A percentile compares a stretch with the other conserved stretches of the same genome.
These are phyloP conservation scores for Chaetomidium leptoderma DNA, from an alignment of 495 filamentous ascomycete species.

Conservation along the genomic window DNA sequence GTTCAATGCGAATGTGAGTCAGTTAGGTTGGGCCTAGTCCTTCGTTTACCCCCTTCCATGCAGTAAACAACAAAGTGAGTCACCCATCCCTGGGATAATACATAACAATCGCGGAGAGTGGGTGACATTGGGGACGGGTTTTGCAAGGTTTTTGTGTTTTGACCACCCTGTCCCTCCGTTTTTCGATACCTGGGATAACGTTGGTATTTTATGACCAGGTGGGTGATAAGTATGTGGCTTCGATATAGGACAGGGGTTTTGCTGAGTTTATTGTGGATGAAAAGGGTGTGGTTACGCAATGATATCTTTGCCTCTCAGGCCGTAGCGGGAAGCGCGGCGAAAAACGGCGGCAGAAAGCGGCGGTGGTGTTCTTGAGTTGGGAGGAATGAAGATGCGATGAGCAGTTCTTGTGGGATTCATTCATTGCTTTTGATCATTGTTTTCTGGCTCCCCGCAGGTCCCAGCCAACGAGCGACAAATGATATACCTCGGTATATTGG, in stretches of 20 bases:
- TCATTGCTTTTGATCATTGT: too few species aligned
- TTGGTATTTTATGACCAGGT: not conserved
- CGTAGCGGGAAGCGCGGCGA: not conserved
- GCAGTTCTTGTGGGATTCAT: not conserved
- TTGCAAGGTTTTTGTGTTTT: not conserved
- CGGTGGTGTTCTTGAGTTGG: not conserved
- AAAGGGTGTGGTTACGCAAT: not conserved
- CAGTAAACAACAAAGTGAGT: conserved; percentile 1
- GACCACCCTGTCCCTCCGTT: not conserved
- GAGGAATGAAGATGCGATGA: not conserved
- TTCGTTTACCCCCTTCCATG: not conserved
- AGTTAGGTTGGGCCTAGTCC: too few species aligned
- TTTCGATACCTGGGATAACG: not conserved
- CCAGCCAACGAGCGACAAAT: too few species aligned
- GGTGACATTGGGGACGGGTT: not conserved
- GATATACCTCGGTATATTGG: too few species aligned
- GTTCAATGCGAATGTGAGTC: too few species aligned
- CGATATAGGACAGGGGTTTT: conserved; percentile 5
- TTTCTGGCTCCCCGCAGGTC: too few species aligned
- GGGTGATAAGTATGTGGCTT: not conserved
- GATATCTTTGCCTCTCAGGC: not conserved
- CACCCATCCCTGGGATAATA: not conserved
- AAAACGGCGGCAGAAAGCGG: not conserved
- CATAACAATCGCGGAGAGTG: not conserved
- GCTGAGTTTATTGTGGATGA: not conserved